A percentile compares a stretch with the other conserved stretches of the same genome.
phyloP scores from a whole-genome alignment of 2,329 filamentous ascomycete genomes.

The Aspergillus sclerotialis region DNA sequence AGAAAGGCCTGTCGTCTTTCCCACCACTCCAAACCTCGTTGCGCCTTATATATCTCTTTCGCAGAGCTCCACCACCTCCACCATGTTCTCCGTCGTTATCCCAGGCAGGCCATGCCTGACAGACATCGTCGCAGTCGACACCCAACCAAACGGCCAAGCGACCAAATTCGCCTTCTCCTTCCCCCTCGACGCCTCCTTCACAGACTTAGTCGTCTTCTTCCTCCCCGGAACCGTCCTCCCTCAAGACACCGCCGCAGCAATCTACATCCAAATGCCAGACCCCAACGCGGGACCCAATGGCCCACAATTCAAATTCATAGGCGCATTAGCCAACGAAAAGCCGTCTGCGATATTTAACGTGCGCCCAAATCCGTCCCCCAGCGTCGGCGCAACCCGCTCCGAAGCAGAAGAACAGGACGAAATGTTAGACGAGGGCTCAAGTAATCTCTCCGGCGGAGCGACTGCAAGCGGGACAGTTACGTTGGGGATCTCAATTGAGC shows the following conservation, averaged over 20 bases:
- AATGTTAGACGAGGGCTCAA: constrained; percentile 43
- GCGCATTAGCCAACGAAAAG: constrained; percentile 82
- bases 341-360: constrained; percentile 88
- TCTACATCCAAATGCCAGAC: constrained; percentile 72
- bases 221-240: constrained; percentile 72
- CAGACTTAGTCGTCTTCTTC: constrained; percentile 81
- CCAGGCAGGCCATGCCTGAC: constrained; percentile 55
- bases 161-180: constrained; percentile 64
- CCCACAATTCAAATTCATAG: constrained; percentile 72
- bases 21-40: not conserved
- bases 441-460: constrained; percentile 15
- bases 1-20: too few relatives aligned
- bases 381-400: constrained; percentile 11
- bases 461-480: constrained; percentile 49
- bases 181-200: constrained; percentile 52
- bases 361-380: constrained; percentile 24
- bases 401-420: constrained; percentile 33
- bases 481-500: constrained; percentile 77
- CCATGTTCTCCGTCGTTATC: constrained; percentile 57
- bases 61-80: too few relatives aligned
- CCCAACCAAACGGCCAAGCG: constrained; percentile 48
- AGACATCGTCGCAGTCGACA: constrained; percentile 43
- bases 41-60: too few relatives aligned
- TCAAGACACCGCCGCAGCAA: constrained; percentile 70
- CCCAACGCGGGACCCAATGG: constrained; percentile 21